phyloP scores from a whole-genome alignment of 805 yeast genomes.

The Cyberlindnera euphorbiiphila region DNA sequence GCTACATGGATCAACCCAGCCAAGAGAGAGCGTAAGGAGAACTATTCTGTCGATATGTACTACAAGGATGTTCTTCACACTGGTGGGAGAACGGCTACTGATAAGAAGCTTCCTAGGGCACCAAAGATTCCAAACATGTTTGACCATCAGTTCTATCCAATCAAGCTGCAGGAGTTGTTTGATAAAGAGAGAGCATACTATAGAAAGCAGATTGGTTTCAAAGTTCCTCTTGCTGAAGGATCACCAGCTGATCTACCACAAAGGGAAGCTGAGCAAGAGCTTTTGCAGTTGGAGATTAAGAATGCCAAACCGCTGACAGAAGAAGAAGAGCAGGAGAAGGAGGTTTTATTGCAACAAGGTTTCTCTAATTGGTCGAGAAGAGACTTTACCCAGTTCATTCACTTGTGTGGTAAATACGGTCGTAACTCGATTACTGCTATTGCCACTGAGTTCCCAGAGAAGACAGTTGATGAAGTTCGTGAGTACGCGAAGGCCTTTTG shows the following conservation, averaged over 20 bases:
- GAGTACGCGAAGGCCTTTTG: constrained; percentile 80
- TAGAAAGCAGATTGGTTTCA: constrained; percentile 62
- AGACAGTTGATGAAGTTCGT: constrained; percentile 72
- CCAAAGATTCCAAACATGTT: constrained; percentile 80
- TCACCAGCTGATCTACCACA: constrained; percentile 36
- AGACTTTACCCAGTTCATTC: constrained; percentile 81
- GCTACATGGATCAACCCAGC: constrained; percentile 82
- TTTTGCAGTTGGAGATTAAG: constrained; percentile 70
- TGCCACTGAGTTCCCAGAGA: constrained; percentile 70
- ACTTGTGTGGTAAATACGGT: constrained; percentile 73
- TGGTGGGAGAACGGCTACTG: constrained; percentile 51
- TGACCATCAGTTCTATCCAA: constrained; percentile 89
- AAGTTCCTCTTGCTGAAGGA: constrained; percentile 60
- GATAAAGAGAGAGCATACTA: constrained; percentile 78
- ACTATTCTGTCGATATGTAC: constrained; percentile 84
- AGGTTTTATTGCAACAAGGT: constrained; percentile 59
- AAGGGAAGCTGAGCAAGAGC: constrained; percentile 39
- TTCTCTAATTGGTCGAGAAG: constrained; percentile 81
- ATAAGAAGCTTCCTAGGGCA: constrained; percentile 63
- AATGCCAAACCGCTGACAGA: constrained; percentile 79
- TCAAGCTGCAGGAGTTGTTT: constrained; percentile 67
- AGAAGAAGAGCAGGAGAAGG: constrained; percentile 68
- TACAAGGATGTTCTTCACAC: constrained; percentile 76
- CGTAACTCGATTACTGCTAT: constrained; percentile 68
- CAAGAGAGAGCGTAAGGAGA: constrained; percentile 78